Evolutionary conservation across 2,329 filamentous ascomycete genomes (phyloP).

Genomic region (Didymella pinodella): DNA sequence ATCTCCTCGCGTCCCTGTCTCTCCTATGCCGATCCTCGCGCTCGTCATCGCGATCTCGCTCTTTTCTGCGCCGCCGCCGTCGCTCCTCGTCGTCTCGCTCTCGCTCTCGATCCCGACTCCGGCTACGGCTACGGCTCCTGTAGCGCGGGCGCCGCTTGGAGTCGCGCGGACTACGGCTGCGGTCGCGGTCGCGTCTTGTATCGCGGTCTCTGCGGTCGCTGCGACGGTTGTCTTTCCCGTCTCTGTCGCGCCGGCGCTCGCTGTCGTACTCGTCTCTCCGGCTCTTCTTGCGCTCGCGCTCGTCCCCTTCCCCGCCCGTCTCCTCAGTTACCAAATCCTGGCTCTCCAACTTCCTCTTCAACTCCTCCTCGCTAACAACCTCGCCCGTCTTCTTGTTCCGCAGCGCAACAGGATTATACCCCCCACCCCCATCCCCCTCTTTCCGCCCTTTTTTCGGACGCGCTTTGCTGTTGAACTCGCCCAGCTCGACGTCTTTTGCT

Average conservation of each 20-base stretch:
- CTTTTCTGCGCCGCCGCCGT: conserved; percentile 36
- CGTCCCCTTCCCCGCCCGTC: conserved; percentile 16
- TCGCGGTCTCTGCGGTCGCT: too few species aligned
- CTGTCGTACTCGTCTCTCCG: conserved; percentile 28
- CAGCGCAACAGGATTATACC: conserved; percentile 69
- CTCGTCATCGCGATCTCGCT: conserved; percentile 38
- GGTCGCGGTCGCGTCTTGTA: conserved; percentile 13
- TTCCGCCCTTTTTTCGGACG: conserved; percentile 59
- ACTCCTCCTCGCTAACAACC: conserved; percentile 68
- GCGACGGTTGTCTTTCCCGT: neutral
- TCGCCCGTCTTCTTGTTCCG: conserved; percentile 69
- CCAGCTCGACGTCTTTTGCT: conserved; percentile 70
- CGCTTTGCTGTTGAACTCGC: conserved; percentile 69
- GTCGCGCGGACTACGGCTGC: conserved; percentile 41
- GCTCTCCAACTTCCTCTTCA: conserved; percentile 61
- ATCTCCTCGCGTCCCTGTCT: conserved; percentile 1
- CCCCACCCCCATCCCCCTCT: conserved; percentile 51
- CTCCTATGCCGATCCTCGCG: neutral
- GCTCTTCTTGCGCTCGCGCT: conserved; percentile 23
- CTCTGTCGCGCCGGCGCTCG: conserved; percentile 21
- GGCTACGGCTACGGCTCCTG: conserved; percentile 31
- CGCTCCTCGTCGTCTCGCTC: conserved; percentile 31
- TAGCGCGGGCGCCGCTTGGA: conserved; percentile 37
- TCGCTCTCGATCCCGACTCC: conserved; percentile 4
- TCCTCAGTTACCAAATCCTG: conserved; percentile 56